Percentiles rank a stretch among this genome's conserved stretches.
Evolutionary conservation across 2,329 filamentous ascomycete genomes (phyloP).

Genomic region (Sclerotinia sclerotiorum): DNA sequence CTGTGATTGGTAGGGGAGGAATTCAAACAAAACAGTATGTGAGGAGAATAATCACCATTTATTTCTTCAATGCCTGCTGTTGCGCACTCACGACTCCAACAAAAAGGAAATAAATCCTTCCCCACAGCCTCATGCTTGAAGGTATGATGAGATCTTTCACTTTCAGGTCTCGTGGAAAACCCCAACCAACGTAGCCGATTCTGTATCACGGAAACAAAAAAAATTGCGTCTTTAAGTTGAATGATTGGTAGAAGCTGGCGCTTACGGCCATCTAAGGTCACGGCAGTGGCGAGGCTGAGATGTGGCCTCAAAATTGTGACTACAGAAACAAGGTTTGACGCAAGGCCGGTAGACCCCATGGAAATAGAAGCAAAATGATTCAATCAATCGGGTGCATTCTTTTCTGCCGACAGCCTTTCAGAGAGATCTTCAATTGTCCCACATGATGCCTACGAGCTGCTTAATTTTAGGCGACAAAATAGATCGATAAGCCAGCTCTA

Average conservation of each 20-base stretch:
- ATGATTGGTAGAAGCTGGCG: conserved; percentile 6
- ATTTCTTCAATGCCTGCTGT: not conserved
- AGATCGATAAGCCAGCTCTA: not conserved
- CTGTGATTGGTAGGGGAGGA: not conserved
- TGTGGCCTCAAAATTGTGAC: not conserved
- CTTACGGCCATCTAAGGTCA: conserved; percentile 4
- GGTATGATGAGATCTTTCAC: not conserved
- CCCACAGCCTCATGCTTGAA: not conserved
- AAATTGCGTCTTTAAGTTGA: too few relatives aligned
- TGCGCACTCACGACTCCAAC: not conserved
- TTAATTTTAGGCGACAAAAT: not conserved
- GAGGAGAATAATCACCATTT: conserved; percentile 1
- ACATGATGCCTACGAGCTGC: not conserved
- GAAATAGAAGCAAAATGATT: not conserved
- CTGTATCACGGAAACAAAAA: not conserved
- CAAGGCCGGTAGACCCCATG: conserved; percentile 5
- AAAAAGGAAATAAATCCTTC: conserved; percentile 5
- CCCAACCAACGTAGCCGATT: not conserved
- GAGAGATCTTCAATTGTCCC: not conserved
- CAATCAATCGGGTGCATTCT: not conserved
- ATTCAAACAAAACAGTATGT: not conserved
- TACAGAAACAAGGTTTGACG: conserved; percentile 3
- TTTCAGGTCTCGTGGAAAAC: not conserved
- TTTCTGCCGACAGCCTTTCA: not conserved
- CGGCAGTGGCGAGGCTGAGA: conserved; percentile 10